Conservation (phyloP, 495 filamentous ascomycete species). For the Penicillium ucsense region DNA sequence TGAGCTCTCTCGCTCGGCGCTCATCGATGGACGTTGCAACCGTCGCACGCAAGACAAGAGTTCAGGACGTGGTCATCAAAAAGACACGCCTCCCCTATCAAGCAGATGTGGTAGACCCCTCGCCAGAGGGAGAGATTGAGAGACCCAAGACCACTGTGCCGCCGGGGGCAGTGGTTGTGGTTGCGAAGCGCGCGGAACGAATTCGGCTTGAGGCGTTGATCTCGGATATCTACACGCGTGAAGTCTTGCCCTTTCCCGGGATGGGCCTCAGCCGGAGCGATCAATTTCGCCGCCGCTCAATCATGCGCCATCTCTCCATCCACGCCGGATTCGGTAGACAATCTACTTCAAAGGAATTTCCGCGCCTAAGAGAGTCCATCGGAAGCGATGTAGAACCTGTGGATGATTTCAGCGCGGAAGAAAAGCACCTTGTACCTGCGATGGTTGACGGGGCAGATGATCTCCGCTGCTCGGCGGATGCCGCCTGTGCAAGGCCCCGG, state of each 20-base stretch:
- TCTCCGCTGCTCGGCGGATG: neutral
- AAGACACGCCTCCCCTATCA: constrained; percentile 70
- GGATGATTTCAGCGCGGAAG: constrained; percentile 9
- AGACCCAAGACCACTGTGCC: constrained; percentile 16
- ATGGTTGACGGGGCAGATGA: constrained; percentile 8
- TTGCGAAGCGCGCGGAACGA: constrained; percentile 63
- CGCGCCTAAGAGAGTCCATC: constrained; percentile 4
- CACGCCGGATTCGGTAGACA: constrained; percentile 22
- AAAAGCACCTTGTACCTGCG: constrained; percentile 4
- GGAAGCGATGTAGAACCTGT: constrained; percentile 6
- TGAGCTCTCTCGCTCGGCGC: constrained; percentile 60
- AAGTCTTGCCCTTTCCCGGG: constrained; percentile 76
- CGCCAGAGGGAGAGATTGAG: constrained; percentile 22
- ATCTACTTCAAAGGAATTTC: constrained; percentile 21
- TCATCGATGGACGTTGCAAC: constrained; percentile 73
- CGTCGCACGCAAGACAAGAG: constrained; percentile 47
- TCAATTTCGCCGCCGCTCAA: constrained; percentile 53
- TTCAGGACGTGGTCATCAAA: constrained; percentile 73
- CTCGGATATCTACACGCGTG: constrained; percentile 74
- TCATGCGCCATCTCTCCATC: constrained; percentile 72
- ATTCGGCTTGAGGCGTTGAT: constrained; percentile 67
- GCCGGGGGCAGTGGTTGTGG: constrained; percentile 22
- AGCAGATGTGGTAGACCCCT: constrained; percentile 18
- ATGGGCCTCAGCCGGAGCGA: constrained; percentile 60
- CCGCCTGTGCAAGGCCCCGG: constrained; percentile 8